A percentile compares a stretch with the other conserved stretches of the same genome.
These are phyloP conservation scores for Yarrowia sp. DNA, from an alignment of 805 yeast species.

Conservation along the genomic window DNA sequence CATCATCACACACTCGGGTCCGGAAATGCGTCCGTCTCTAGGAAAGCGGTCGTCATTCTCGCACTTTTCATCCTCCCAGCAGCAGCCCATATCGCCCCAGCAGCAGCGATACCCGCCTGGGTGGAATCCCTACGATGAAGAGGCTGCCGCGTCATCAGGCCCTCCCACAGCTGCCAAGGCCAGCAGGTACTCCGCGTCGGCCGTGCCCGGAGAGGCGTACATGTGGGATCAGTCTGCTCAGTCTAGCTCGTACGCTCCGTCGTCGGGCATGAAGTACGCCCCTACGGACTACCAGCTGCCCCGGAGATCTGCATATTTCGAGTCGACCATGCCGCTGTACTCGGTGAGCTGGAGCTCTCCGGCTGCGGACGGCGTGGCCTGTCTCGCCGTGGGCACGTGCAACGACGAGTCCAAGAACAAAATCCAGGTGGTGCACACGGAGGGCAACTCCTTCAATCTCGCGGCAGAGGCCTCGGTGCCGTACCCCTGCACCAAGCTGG, in stretches of 20 bases:
- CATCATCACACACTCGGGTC: slow-evolving; percentile 24
- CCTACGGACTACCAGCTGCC: neutral
- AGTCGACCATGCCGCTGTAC: slow-evolving; percentile 51
- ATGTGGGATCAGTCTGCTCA: slow-evolving; percentile 22
- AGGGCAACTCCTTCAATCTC: slow-evolving; percentile 40
- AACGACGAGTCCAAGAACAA: slow-evolving; percentile 74
- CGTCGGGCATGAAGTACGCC: slow-evolving; percentile 7
- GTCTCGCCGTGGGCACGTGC: slow-evolving; percentile 69
- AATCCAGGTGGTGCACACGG: slow-evolving; percentile 41
- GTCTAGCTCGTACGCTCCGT: slow-evolving; percentile 29
- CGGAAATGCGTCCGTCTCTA: slow-evolving; percentile 31
- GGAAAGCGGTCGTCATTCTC: slow-evolving; percentile 37
- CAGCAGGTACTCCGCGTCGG: slow-evolving; percentile 15
- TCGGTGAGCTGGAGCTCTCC: slow-evolving; percentile 52
- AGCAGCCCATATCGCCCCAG: slow-evolving; percentile 22
- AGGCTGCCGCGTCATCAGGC: neutral
- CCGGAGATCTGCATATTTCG: slow-evolving; percentile 44
- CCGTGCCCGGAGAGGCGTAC: slow-evolving; percentile 5
- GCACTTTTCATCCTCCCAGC: slow-evolving; percentile 31
- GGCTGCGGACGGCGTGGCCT: slow-evolving; percentile 43
- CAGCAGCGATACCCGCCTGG: slow-evolving; percentile 26
- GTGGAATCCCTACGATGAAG: slow-evolving; percentile 24
- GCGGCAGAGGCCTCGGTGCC: slow-evolving; percentile 54
- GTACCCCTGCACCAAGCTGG: slow-evolving; percentile 68
- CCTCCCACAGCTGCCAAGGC: neutral